A percentile compares a stretch with the other conserved stretches of the same genome.
These are phyloP conservation scores for Wallacemonas sp. DNA, from an alignment of 208 protist species.

Conservation along the genomic window DNA sequence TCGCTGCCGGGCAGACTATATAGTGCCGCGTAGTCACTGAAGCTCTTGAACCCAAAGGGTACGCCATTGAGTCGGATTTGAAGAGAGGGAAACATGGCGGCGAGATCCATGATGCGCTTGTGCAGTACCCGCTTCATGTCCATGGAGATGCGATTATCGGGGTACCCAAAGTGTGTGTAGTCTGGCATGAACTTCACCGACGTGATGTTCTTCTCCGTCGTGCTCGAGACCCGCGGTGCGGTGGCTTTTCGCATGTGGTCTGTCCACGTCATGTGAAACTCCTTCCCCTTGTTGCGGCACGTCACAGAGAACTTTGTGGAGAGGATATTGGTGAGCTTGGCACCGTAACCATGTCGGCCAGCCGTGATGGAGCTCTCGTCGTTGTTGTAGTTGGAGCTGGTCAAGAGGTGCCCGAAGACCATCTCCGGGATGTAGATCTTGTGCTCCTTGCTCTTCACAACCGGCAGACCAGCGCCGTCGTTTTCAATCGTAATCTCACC, in stretches of 20 bases:
- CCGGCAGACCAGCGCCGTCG: constrained; percentile 94
- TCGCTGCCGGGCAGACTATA: constrained; percentile 57
- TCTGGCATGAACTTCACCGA: constrained; percentile 89
- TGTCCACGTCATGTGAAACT: constrained; percentile 95
- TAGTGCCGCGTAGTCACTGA: constrained; percentile 96
- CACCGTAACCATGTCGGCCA: constrained; percentile 97
- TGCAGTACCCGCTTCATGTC: constrained; percentile 89
- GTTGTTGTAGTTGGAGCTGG: constrained; percentile 98
- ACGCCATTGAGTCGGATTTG: constrained; percentile 97
- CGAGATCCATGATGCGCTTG: constrained; percentile 93
- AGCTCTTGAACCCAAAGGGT: constrained; percentile 92
- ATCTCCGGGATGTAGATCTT: constrained; percentile 97
- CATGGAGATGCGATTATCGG: constrained; percentile 64
- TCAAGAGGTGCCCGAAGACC: constrained; percentile 97
- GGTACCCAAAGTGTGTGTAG: constrained; percentile 82
- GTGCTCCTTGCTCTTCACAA: constrained; percentile 90
- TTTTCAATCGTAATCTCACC: constrained; percentile 95
- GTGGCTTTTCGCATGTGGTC: constrained; percentile 97
- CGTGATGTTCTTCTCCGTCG: constrained; percentile 83
- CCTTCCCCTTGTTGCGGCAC: constrained; percentile 86
- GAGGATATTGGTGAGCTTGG: constrained; percentile 99
- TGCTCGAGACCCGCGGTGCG: constrained; percentile 84
- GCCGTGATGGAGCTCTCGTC: constrained; percentile 88
- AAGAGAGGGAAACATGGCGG: constrained; percentile 89
- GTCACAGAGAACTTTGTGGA: constrained; percentile 95